Evolutionary conservation across 306 rosid species (phyloP).

Genomic region (Mimosa pudica): DNA sequence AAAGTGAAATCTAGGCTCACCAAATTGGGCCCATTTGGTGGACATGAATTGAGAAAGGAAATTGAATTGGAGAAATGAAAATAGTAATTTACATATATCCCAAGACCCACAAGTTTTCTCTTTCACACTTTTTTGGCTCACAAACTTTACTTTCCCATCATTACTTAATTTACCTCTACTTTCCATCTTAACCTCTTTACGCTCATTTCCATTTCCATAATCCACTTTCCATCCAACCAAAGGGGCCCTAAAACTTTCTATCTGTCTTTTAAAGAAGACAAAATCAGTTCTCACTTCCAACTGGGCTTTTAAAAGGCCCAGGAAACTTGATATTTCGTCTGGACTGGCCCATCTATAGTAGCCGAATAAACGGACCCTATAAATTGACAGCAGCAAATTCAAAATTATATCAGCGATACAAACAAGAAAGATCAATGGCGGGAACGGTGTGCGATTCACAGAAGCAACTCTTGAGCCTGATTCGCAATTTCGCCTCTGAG

Average conservation of each 20-base stretch:
- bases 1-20: too few species aligned
- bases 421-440: slow-evolving; percentile 50
- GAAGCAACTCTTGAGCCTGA: slow-evolving; percentile 61
- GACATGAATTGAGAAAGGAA: too few species aligned
- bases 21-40: too few species aligned
- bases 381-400: background rate
- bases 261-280: background rate
- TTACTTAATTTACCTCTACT: too few species aligned
- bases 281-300: background rate
- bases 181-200: too few species aligned
- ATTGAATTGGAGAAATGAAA: too few species aligned
- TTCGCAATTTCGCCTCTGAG: slow-evolving; percentile 78
- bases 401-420: background rate
- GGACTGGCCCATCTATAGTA: background rate
- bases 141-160: too few species aligned
- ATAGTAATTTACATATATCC: too few species aligned
- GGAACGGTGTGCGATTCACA: slow-evolving; percentile 67
- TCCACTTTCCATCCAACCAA: too few species aligned
- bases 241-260: background rate
- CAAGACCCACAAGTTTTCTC: too few species aligned
- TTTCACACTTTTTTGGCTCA: too few species aligned
- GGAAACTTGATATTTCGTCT: background rate
- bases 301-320: background rate
- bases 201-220: too few species aligned
- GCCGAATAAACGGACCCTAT: background rate